Evolutionary conservation across 2,329 filamentous ascomycete genomes (phyloP).

Genomic region (Aspergillus oerlinghausenensis): DNA sequence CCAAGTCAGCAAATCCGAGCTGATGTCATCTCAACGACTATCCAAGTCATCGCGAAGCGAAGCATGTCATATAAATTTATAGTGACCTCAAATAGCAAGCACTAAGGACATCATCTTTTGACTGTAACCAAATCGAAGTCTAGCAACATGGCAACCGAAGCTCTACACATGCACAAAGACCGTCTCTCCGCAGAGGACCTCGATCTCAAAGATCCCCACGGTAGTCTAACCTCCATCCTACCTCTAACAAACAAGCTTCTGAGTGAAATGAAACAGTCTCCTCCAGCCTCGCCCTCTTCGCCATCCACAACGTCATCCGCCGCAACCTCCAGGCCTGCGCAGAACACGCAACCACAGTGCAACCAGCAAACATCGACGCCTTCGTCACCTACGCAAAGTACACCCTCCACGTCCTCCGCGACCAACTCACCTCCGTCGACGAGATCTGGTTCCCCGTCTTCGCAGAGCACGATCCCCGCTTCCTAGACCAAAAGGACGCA

Average conservation of each 20-base stretch:
- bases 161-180: conserved; percentile 5
- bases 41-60: too few relatives aligned
- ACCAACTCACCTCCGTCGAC: conserved; percentile 1
- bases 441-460: conserved; percentile 2
- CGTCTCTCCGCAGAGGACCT: conserved; percentile 3
- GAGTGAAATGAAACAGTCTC: conserved; percentile 1
- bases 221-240: neutral
- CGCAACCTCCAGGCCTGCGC: conserved; percentile 4
- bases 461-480: neutral
- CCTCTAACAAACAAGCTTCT: neutral
- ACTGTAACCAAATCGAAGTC: neutral
- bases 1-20: neutral
- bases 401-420: conserved; percentile 1
- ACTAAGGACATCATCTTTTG: neutral
- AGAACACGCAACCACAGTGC: neutral
- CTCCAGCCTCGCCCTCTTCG: conserved; percentile 1
- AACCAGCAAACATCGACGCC: neutral
- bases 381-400: conserved; percentile 2
- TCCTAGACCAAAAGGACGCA: neutral
- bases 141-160: neutral
- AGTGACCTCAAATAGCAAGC: neutral
- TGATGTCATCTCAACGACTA: neutral
- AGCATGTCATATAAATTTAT: neutral
- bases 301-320: conserved; percentile 7
- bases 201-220: conserved; percentile 6